A percentile compares a stretch with the other conserved stretches of the same genome.
Evolutionary conservation across 2,329 filamentous ascomycete species (phyloP).

Genomic region (Neopestalotiopsis sp.): DNA sequence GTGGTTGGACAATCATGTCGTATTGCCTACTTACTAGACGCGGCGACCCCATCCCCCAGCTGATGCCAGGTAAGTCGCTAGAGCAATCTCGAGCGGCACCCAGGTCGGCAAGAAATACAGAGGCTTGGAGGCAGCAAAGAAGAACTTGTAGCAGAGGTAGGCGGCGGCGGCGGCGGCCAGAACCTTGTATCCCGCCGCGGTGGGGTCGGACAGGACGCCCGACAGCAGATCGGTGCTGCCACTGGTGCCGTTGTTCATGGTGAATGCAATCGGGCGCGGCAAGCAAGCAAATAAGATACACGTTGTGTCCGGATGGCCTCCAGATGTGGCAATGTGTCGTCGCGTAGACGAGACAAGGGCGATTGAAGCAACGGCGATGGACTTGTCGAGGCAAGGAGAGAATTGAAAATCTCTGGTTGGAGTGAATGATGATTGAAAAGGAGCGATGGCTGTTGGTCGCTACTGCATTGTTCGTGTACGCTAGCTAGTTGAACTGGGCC

Average conservation of each 20-base stretch:
- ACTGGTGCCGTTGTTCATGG: background rate
- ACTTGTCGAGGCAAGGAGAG: too few species aligned
- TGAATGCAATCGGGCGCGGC: background rate
- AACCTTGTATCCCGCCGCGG: constrained; percentile 4
- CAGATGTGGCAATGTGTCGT: too few species aligned
- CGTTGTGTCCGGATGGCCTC: too few species aligned
- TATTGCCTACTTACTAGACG: constrained; percentile 6
- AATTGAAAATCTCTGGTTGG: too few species aligned
- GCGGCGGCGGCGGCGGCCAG: background rate
- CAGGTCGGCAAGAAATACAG: constrained; percentile 3
- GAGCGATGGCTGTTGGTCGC: too few species aligned
- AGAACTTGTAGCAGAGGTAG: background rate
- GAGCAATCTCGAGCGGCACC: constrained; percentile 17
- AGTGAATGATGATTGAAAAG: too few species aligned
- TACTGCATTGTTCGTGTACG: too few species aligned
- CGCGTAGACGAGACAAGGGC: too few species aligned
- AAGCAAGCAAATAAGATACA: background rate
- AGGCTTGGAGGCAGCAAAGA: background rate
- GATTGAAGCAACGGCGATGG: too few species aligned
- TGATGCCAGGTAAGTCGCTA: constrained; percentile 5
- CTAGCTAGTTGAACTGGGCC: too few species aligned
- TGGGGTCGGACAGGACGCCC: background rate
- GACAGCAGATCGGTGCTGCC: background rate
- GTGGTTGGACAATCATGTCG: background rate
- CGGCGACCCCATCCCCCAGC: constrained; percentile 12